phyloP scores from a whole-genome alignment of 2,329 filamentous ascomycete genomes.

The Teratosphaeria zuluensis region DNA sequence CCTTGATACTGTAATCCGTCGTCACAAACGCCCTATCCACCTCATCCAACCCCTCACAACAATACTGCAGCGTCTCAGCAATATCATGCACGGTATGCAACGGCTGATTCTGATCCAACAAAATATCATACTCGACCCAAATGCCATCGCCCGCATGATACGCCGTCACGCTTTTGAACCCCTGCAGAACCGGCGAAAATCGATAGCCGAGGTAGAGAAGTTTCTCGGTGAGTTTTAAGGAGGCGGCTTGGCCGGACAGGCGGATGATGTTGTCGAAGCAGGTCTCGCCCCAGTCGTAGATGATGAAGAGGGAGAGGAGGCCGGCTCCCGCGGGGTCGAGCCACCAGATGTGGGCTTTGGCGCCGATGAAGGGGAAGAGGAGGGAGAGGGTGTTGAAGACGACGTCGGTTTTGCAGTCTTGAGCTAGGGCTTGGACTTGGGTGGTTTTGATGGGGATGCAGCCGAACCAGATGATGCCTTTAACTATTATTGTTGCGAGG shows the following conservation, averaged over 20 bases:
- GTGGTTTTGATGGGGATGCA: constrained; percentile 53
- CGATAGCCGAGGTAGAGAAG: constrained; percentile 49
- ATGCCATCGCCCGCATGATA: constrained; percentile 56
- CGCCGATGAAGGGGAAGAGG: constrained; percentile 53
- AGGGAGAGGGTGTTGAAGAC: constrained; percentile 56
- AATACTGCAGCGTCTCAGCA: constrained; percentile 55
- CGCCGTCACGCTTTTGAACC: constrained; percentile 34
- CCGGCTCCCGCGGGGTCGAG: constrained; percentile 55
- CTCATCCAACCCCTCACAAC: constrained; percentile 44
- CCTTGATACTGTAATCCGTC: constrained; percentile 36
- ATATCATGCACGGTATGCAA: constrained; percentile 49
- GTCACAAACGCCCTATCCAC: constrained; percentile 45
- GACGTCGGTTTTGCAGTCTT: constrained; percentile 56
- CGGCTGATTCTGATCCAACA: constrained; percentile 45
- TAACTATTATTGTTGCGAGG: constrained; percentile 48
- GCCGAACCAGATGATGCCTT: constrained; percentile 51
- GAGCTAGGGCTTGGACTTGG: constrained; percentile 53
- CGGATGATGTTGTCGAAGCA: constrained; percentile 51
- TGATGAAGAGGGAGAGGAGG: constrained; percentile 56
- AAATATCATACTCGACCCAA: constrained; percentile 53
- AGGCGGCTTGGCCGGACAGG: constrained; percentile 49
- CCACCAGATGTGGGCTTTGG: constrained; percentile 54
- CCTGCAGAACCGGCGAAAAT: constrained; percentile 26
- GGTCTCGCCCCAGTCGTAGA: constrained; percentile 58
- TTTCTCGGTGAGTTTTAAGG: constrained; percentile 44